phyloP scores from a whole-genome alignment of 306 rosid species.

The Fragaria ananassa region DNA sequence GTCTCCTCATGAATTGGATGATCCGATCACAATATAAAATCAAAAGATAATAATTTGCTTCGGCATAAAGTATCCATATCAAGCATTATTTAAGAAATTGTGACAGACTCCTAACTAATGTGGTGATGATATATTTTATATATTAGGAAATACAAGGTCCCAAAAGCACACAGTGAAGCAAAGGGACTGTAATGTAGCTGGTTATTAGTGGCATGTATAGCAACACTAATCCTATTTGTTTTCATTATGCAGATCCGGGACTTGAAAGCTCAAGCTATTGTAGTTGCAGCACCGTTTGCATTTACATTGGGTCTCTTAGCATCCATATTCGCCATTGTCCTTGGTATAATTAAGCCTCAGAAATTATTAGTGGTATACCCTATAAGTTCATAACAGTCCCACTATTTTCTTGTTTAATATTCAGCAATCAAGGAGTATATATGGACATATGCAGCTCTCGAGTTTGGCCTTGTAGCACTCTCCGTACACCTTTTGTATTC shows the following conservation, averaged over 20 bases:
- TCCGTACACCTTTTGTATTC: constrained; percentile 67
- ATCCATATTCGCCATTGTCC: constrained; percentile 71
- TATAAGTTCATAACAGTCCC: constrained; percentile 6
- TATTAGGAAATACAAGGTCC: neutral
- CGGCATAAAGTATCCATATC: neutral
- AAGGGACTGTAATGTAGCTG: neutral
- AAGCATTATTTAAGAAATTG: neutral
- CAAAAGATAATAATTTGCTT: neutral
- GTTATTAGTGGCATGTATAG: neutral
- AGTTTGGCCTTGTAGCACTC: constrained; percentile 88
- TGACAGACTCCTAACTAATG: too few species aligned
- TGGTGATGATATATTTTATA: neutral
- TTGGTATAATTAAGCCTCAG: constrained; percentile 49
- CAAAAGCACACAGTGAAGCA: neutral
- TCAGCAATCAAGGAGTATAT: constrained; percentile 92
- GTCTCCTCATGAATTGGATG: constrained; percentile 14
- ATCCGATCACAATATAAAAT: neutral
- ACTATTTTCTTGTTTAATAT: constrained; percentile 19
- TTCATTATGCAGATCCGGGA: constrained; percentile 58
- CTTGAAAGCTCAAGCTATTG: constrained; percentile 78
- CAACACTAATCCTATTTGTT: constrained; percentile 13
- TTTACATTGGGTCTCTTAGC: constrained; percentile 77
- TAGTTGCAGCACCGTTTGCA: constrained; percentile 82
- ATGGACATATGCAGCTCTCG: constrained; percentile 97
- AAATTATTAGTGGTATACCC: neutral